phyloP scores from a whole-genome alignment of 2,329 filamentous ascomycete species.

The Talaromyces sp. region DNA sequence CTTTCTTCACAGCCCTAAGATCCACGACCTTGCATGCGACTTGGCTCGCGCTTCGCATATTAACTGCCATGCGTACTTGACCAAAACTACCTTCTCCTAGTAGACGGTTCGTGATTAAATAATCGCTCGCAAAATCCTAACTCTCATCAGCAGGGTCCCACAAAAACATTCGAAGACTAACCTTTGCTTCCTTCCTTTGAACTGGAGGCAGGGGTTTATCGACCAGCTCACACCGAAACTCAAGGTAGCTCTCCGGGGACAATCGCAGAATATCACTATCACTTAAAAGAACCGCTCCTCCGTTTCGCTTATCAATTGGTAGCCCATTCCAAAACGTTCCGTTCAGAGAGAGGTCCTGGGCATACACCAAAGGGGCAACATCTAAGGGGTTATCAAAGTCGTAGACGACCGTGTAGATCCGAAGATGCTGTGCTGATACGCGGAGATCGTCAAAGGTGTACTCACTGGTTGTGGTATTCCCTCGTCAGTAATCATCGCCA shows the following conservation, averaged over 20 bases:
- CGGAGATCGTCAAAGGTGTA: conserved; percentile 26
- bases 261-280: conserved; percentile 32
- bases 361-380: conserved; percentile 39
- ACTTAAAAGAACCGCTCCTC: conserved; percentile 29
- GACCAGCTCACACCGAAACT: conserved; percentile 13
- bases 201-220: conserved; percentile 8
- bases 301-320: conserved; percentile 25
- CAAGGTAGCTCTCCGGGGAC: conserved; percentile 17
- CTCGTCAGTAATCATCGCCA: not conserved
- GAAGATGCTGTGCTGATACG: conserved; percentile 37
- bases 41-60: conserved; percentile 26
- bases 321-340: conserved; percentile 36
- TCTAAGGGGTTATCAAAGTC: conserved; percentile 31
- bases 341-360: conserved; percentile 37
- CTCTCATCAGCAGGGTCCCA: not conserved
- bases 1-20: conserved; percentile 17
- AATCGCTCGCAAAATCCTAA: conserved; percentile 13
- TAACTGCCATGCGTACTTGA: conserved; percentile 38
- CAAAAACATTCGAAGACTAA: conserved; percentile 10
- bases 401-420: conserved; percentile 39
- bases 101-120: conserved; percentile 32
- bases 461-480: conserved; percentile 20
- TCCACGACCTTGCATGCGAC: conserved; percentile 43
- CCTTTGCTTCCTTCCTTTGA: conserved; percentile 31
- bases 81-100: conserved; percentile 40